Conservation (phyloP, 2,329 filamentous ascomycete species). For the Paraphaeosphaeria minitans region DNA sequence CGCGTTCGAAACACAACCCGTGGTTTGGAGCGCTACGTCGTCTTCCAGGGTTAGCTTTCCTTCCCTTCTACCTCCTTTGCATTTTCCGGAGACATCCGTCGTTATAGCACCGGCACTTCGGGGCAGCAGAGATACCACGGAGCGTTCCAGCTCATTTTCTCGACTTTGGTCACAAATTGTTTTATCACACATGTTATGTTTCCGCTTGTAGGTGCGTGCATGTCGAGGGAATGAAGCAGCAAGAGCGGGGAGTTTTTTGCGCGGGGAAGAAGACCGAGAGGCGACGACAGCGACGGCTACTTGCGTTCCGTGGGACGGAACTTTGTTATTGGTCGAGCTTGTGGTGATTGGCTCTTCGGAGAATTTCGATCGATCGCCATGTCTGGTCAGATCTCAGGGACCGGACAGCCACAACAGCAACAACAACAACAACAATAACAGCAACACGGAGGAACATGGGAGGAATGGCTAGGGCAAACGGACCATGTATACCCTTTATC, state of each 20-base stretch:
- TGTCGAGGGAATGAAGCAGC: neutral
- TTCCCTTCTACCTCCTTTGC: conserved; percentile 10
- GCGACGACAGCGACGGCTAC: neutral
- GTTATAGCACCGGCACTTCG: conserved; percentile 9
- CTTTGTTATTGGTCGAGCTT: neutral
- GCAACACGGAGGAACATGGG: neutral
- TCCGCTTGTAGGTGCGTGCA: neutral
- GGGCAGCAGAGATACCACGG: conserved; percentile 11
- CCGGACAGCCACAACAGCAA: neutral
- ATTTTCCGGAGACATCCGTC: conserved; percentile 12
- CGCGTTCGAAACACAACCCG: neutral
- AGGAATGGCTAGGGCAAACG: neutral
- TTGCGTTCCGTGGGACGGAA: neutral
- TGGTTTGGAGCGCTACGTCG: conserved; percentile 4
- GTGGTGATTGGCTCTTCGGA: conserved; percentile 20
- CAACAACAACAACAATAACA: too few relatives aligned
- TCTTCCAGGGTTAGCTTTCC: conserved; percentile 7
- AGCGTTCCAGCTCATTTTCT: neutral
- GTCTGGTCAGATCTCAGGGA: neutral
- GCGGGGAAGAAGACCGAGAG: neutral
- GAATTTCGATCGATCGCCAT: conserved; percentile 21
- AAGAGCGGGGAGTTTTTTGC: neutral
- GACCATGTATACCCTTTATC: conserved; percentile 1
- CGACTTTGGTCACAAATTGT: neutral
- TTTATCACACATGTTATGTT: neutral